Evolutionary conservation across 2,329 filamentous ascomycete species (phyloP).

Genomic region (Xylaria multiplex): DNA sequence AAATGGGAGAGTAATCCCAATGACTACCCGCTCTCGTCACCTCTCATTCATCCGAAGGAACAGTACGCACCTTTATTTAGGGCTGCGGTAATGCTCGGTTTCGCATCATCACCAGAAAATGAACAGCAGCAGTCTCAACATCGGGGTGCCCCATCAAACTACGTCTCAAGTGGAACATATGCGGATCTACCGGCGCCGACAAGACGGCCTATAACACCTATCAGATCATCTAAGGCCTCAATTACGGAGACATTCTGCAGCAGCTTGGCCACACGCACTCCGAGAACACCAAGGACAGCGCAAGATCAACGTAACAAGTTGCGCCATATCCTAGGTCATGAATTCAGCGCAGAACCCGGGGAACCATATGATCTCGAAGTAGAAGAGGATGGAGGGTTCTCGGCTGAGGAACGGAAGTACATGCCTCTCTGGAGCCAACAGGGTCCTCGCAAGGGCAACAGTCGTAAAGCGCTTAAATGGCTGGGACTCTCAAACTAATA

Average conservation of each 20-base stretch:
- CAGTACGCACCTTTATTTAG: slow-evolving; percentile 40
- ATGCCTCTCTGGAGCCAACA: slow-evolving; percentile 59
- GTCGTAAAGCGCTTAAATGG: slow-evolving; percentile 64
- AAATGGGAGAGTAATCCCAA: slow-evolving; percentile 14
- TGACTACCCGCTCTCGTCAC: slow-evolving; percentile 33
- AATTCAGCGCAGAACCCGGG: slow-evolving; percentile 23
- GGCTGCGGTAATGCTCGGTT: slow-evolving; percentile 44
- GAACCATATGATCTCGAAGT: slow-evolving; percentile 50
- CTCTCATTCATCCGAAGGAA: slow-evolving; percentile 36
- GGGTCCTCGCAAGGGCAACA: slow-evolving; percentile 54
- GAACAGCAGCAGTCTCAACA: slow-evolving; percentile 9
- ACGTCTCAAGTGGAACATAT: slow-evolving; percentile 35
- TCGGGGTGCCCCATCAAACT: slow-evolving; percentile 13
- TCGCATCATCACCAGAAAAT: slow-evolving; percentile 27
- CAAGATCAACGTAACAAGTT: slow-evolving; percentile 49
- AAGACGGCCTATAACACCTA: slow-evolving; percentile 46
- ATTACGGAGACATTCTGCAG: slow-evolving; percentile 50
- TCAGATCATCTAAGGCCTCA: slow-evolving; percentile 18
- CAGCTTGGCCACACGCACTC: slow-evolving; percentile 3
- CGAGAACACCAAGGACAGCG: slow-evolving; percentile 43
- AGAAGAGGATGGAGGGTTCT: slow-evolving; percentile 51
- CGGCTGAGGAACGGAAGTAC: slow-evolving; percentile 61
- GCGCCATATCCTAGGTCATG: slow-evolving; percentile 40
- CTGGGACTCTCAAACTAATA: slow-evolving; percentile 55
- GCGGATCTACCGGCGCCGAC: slow-evolving; percentile 21